Base-by-base conservation (phyloP, 2,329 filamentous ascomycete genomes). In the Xenosphaeropsis pyriputrescens region DNA sequence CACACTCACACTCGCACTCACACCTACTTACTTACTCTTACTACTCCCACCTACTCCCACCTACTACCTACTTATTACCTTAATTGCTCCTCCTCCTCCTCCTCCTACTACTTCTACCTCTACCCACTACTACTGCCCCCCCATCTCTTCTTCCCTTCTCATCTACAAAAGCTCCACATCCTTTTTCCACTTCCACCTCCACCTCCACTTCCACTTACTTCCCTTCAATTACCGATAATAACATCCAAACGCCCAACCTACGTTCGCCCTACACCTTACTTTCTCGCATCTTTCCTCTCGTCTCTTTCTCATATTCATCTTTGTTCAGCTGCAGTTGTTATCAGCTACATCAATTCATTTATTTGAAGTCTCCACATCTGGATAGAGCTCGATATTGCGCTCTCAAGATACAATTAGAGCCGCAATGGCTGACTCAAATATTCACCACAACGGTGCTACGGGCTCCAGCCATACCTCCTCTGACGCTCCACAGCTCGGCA, bases 401-500 rank as follows among this genome's bases (percentile, higher is more conserved):
- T 15, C 14, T 32, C 13, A 15, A 17, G 30, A 32, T 7, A 6
- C 7, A 6, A 26, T 5, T 35, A 40, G 19, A 16, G 29, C 43
- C 30, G 16, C 34, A 26, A 22, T 32, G 32, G 41, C 38, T 26
- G 31, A 33, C 29, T 9, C 22, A 26, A 39, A 29, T 15, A 14
- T 7, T 13, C 30, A 14, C 3, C 33, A 35, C 7, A 35, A 14
- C 22, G 47, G 43, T 45, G 45, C 40, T 16, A 44, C 41, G 5
- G 43, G 41, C 31, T 36, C 45, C 11, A 45, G 35, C 31, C 39
- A 39, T 19, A 40, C 36, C 16, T 39, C 44, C 4, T 35, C 33
- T 9, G 18, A 18, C n/a, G 33, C 33, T 35, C 41, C 47, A 31
- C 53, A 54, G 40, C 63, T 79, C 49, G 66, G 73, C 53, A 76